Conservation (phyloP, 352 stramenopile species). For the Thraustochytrium sp. region DNA sequence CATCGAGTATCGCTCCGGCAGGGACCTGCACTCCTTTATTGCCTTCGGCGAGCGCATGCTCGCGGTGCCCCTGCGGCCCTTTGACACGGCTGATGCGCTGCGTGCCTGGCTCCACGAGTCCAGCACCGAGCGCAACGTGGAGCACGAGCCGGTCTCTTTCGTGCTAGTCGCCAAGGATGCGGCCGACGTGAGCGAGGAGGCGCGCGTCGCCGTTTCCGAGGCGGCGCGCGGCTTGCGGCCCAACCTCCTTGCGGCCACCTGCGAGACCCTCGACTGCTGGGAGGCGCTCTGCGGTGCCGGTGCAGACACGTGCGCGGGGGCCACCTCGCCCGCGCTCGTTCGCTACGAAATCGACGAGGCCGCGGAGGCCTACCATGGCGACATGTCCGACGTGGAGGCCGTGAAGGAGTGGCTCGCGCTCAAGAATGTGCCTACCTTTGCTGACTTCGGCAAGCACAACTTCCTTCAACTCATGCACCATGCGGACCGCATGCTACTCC, state of each 20-base stretch:
- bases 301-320: not conserved
- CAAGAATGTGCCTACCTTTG: not conserved
- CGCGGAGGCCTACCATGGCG: not conserved
- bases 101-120: not conserved
- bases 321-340: not conserved
- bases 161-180: not conserved
- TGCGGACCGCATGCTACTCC: not conserved
- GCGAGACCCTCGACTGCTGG: not conserved
- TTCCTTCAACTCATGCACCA: not conserved
- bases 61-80: not conserved
- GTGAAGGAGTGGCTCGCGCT: not conserved
- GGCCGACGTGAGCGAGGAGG: not conserved
- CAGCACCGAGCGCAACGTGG: not conserved
- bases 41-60: conserved; percentile 15
- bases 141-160: conserved; percentile 8
- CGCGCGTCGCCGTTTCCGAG: not conserved
- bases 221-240: not conserved
- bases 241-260: not conserved
- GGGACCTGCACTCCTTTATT: not conserved
- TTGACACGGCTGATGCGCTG: not conserved
- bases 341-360: not conserved
- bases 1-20: not conserved
- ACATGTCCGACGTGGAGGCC: not conserved
- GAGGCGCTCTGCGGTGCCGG: not conserved
- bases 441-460: not conserved